These are phyloP conservation scores for Phytophthora syringae DNA, from an alignment of 352 stramenopile genomes.

Conservation along the genomic window DNA sequence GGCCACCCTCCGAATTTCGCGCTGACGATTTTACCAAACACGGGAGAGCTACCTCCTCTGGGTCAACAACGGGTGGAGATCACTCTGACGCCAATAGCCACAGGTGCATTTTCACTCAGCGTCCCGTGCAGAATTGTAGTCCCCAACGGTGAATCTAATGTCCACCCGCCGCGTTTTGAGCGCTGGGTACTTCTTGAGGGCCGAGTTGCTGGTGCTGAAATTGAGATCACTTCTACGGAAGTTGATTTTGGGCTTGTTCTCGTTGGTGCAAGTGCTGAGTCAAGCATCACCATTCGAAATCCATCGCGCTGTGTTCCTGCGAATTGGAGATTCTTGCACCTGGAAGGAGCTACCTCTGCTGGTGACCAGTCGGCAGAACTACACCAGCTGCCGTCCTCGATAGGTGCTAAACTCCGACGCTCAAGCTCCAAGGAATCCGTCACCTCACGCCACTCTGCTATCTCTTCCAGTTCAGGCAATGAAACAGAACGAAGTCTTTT, in stretches of 20 bases:
- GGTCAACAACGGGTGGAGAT: slow-evolving; percentile 27
- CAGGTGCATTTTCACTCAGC: slow-evolving; percentile 51
- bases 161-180: slow-evolving; percentile 28
- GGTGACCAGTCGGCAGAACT: background rate
- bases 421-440: slow-evolving; percentile 64
- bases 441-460: slow-evolving; percentile 42
- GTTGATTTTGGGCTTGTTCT: slow-evolving; percentile 82
- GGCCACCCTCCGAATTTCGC: slow-evolving; percentile 27
- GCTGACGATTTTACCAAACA: slow-evolving; percentile 25
- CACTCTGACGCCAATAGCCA: slow-evolving; percentile 50
- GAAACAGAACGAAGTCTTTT: slow-evolving; percentile 51
- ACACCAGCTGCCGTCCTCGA: slow-evolving; percentile 1
- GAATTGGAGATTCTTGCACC: slow-evolving; percentile 56
- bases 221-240: slow-evolving; percentile 57
- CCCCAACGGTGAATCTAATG: background rate
- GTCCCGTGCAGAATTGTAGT: slow-evolving; percentile 48
- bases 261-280: slow-evolving; percentile 54
- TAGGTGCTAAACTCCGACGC: slow-evolving; percentile 34
- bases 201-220: slow-evolving; percentile 38
- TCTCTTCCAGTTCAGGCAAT: slow-evolving; percentile 42
- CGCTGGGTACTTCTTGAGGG: slow-evolving; percentile 68
- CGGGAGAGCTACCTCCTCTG: slow-evolving; percentile 31
- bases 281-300: slow-evolving; percentile 35
- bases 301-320: slow-evolving; percentile 28
- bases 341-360: slow-evolving; percentile 34